Evolutionary conservation across 2,329 filamentous ascomycete genomes (phyloP), one percentile per base, ranked within the genome.

Genomic region (Phaeosphaeria sp.): DNA sequence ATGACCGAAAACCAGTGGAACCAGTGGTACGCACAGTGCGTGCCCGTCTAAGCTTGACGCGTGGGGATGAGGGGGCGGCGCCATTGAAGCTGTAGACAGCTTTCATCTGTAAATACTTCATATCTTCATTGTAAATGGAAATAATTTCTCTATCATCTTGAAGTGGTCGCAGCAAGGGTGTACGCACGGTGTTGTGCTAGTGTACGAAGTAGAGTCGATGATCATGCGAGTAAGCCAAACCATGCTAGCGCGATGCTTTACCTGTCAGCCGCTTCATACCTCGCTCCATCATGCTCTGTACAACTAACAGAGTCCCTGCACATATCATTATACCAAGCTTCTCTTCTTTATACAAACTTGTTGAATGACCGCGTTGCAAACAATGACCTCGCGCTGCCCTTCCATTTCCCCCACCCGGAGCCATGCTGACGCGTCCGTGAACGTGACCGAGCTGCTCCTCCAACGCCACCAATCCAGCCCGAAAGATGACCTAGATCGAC

Each of bases 401-500:
- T 56, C 54, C 10, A 48, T 54, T 21, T 39, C 54, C 18, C 21
- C 27, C 46, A 36, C 52, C 33, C 52, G 25, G 25, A 30, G 30
- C 30, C 13, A 58, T n/a, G 6, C 52, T 36, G 55, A 55, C 22
- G 48, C 53, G 7, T 51, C 54, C 7, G 52, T 49, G 11, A 75
- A 72, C 43, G 56, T 71, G 17, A 70, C 70, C 11, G 58, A 67
- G 21, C n/a, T 73, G 1, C 33, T 73, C 4, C 54, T 60, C 27
- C 55, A 70, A 21, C 60, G 68, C 54, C 71, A 72, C 58, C 57
- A 71, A 46, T 48, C 69, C 23, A 70, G 66, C 30, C 65, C 72
- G 1, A 68, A 72, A 50, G 69, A 75, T 20, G 70, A 77, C 46
- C 64, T 67, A 58, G 60, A 72, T 23, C 61, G 74, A 39, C 50